These are phyloP conservation scores for Penicillium occitanis DNA, from an alignment of 2,329 filamentous ascomycete species.

Conservation along the genomic window DNA sequence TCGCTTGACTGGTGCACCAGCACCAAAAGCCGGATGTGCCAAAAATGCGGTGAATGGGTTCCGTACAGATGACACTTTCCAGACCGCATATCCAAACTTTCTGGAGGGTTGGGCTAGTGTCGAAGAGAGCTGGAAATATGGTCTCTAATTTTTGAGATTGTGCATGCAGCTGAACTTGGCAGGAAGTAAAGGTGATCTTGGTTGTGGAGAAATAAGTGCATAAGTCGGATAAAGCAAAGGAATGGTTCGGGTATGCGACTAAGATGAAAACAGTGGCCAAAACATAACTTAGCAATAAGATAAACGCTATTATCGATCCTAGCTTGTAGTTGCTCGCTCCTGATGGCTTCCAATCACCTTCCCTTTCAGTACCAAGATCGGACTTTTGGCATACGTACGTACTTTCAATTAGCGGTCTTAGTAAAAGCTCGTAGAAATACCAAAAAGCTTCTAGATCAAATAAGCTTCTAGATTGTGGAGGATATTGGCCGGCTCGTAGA, in stretches of 20 bases:
- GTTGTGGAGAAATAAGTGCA: background rate
- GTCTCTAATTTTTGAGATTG: background rate
- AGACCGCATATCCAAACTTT: slow-evolving; percentile 12
- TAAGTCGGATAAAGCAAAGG: background rate
- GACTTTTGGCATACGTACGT: background rate
- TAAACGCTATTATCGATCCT: background rate
- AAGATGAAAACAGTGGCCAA: background rate
- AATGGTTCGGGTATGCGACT: background rate
- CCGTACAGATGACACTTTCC: slow-evolving; percentile 11
- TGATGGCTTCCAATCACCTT: background rate
- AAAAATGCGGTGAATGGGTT: slow-evolving; percentile 14
- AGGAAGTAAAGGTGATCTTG: background rate
- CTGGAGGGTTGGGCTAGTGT: slow-evolving; percentile 16
- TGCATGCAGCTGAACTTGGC: background rate
- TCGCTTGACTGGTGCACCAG: slow-evolving; percentile 1
- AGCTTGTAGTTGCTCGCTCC: background rate
- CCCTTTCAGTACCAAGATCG: background rate
- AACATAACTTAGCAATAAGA: background rate
- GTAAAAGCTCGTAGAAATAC: background rate
- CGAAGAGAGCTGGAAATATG: slow-evolving; percentile 15
- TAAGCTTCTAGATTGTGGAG: background rate
- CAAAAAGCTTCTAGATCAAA: background rate
- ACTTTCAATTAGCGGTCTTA: background rate
- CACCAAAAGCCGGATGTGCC: slow-evolving; percentile 3
- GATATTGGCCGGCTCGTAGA: background rate